phyloP scores from a whole-genome alignment of 2,329 filamentous ascomycete species.

The Hypoxylon sp. region DNA sequence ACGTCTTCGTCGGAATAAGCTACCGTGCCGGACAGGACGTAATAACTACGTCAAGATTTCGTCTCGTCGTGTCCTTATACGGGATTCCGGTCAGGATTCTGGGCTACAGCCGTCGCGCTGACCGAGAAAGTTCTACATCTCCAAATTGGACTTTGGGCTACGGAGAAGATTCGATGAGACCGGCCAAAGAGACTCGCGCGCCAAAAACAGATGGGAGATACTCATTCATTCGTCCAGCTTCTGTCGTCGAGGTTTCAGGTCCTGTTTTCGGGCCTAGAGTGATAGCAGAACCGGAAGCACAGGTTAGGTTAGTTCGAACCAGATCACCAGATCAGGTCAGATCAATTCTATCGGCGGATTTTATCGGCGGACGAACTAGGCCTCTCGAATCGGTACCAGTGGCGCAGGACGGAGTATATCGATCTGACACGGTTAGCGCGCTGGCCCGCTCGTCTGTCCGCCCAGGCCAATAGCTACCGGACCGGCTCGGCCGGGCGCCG shows the following conservation, averaged over 20 bases:
- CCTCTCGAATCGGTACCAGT: no score
- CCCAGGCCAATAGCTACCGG: neutral
- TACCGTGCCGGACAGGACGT: neutral
- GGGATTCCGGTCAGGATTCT: neutral
- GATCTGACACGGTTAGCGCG: neutral
- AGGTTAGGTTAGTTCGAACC: neutral
- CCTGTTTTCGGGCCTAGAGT: no score
- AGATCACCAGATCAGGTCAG: no score
- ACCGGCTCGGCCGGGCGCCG: slow-evolving; percentile 37
- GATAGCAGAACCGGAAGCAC: no score
- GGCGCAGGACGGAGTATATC: no score
- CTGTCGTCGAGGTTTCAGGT: slow-evolving; percentile 5
- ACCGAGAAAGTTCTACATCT: neutral
- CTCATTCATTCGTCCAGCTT: neutral
- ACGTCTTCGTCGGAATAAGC: slow-evolving; percentile 8
- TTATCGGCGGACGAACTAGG: no score
- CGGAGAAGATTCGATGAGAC: neutral
- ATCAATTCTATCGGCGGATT: no score
- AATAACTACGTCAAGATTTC: neutral
- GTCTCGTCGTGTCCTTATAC: neutral
- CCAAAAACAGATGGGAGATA: neutral
- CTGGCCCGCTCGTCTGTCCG: neutral
- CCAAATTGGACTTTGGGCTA: neutral
- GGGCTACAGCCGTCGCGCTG: neutral
- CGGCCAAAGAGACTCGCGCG: neutral